Evolutionary conservation across 306 rosid genomes (phyloP).

Genomic region (Rosa lucieae): DNA sequence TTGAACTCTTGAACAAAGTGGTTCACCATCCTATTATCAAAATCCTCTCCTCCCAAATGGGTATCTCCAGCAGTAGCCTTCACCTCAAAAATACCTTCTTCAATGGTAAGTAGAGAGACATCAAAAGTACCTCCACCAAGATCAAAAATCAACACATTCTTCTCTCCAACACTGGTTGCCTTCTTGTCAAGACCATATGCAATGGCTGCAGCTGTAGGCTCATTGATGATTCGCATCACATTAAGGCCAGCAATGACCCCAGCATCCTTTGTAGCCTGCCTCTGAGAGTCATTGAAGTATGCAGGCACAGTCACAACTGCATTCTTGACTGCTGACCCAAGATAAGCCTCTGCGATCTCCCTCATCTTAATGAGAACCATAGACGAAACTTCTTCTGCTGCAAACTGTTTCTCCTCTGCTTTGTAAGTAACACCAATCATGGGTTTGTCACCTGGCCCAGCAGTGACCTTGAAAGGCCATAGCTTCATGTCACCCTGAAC

Average conservation of each 20-base stretch:
- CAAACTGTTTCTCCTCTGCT: slow-evolving; percentile 58
- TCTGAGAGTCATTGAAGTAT: slow-evolving; percentile 72
- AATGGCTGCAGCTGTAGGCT: slow-evolving; percentile 74
- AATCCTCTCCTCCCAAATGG: slow-evolving; percentile 87
- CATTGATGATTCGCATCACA: slow-evolving; percentile 62
- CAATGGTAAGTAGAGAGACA: slow-evolving; percentile 71
- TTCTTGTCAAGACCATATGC: slow-evolving; percentile 76
- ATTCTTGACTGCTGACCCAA: slow-evolving; percentile 60
- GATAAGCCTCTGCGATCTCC: slow-evolving; percentile 84
- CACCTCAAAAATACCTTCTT: slow-evolving; percentile 71
- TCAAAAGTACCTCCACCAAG: slow-evolving; percentile 42
- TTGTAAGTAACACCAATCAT: slow-evolving; percentile 60
- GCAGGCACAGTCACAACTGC: slow-evolving; percentile 86
- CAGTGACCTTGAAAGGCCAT: slow-evolving; percentile 68
- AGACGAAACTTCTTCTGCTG: slow-evolving; percentile 69
- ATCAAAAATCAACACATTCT: slow-evolving; percentile 64
- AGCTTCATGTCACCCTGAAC: slow-evolving; percentile 73
- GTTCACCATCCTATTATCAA: slow-evolving; percentile 72
- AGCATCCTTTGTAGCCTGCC: slow-evolving; percentile 73
- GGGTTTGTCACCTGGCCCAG: slow-evolving; percentile 65
- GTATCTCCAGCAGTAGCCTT: slow-evolving; percentile 82
- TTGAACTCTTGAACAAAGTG: slow-evolving; percentile 80
- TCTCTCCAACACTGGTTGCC: slow-evolving; percentile 55
- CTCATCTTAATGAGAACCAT: slow-evolving; percentile 80
- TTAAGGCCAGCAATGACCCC: slow-evolving; percentile 72